Base-by-base conservation (phyloP, 768 basidiomycete species). In the Russula earlei region DNA sequence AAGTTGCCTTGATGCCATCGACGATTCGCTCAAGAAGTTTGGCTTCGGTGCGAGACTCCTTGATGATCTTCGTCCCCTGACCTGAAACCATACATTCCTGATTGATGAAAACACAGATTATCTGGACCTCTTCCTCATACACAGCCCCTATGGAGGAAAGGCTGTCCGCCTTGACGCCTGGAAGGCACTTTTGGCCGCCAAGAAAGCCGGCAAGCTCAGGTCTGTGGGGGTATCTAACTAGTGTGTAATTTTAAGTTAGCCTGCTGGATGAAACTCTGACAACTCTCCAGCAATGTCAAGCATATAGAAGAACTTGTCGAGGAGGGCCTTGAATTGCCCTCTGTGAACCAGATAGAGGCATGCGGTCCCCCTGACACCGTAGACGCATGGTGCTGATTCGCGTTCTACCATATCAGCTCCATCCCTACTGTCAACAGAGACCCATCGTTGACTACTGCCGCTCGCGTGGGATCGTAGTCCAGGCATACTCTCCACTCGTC, bases 221-320 rank as follows among this genome's bases (percentile, higher is more conserved):
- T 75, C 75, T 5, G 78, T 88, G n/a, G 89, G 89, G 2, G 89
- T 91, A 7, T 90, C 87, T 1, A 92, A 92, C 69, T 92, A 82
- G 87, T 88, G 62, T 45, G 84, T 62, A 24, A 42, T 6, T 83
- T 60, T 11, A 29, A 4, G 10, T 34, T 8, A 7, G n/a, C 38
- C 20, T n/a, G 8, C 33, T 27, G 31, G 22, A 46, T 41, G n/a
- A 29, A 14, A 12, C 36, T 19, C 15, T 42, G 43, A 29, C 24
- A 29, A 44, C n/a, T 31, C 22, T 36, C n/a, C 41, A 91, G 88
- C 61, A 77, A 77, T 20, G 65, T 85, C 33, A 78, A 80, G 43
- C 89, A 91, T 62, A 72, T 91, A 4, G 80, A 90, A 62, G 87
- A 91, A 68, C 84, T 91, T 49, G 74, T 70, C 55, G 69, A 70